These are phyloP conservation scores for Penicillium maclennaniae DNA, from an alignment of 495 filamentous ascomycete species.

Conservation along the genomic window DNA sequence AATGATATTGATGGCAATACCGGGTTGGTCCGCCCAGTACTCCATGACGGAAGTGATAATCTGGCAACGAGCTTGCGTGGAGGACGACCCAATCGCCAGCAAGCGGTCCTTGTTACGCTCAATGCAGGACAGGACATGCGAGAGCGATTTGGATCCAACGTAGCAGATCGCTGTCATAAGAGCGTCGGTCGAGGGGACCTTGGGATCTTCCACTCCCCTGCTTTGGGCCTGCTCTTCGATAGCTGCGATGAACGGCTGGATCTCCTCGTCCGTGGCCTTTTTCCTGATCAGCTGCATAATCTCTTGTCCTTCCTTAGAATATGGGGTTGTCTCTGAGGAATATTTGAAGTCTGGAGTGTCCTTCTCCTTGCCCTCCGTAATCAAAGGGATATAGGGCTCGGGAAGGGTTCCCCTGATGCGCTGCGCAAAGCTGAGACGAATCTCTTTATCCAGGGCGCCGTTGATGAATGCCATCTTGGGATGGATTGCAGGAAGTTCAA, in stretches of 20 bases:
- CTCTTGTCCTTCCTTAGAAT: conserved; percentile 72
- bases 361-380: conserved; percentile 83
- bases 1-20: conserved; percentile 86
- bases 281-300: conserved; percentile 73
- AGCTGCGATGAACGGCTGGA: conserved; percentile 67
- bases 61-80: conserved; percentile 70
- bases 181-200: conserved; percentile 81
- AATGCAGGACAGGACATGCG: conserved; percentile 91
- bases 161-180: conserved; percentile 90
- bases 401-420: conserved; percentile 93
- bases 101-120: conserved; percentile 93
- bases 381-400: conserved; percentile 75
- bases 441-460: conserved; percentile 93
- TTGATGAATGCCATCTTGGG: conserved; percentile 90
- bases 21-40: conserved; percentile 92
- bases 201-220: conserved; percentile 62
- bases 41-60: conserved; percentile 86
- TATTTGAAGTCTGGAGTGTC: conserved; percentile 96
- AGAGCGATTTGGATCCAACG: conserved; percentile 90
- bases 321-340: conserved; percentile 67
- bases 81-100: conserved; percentile 67
- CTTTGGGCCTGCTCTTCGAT: conserved; percentile 74
- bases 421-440: conserved; percentile 91
- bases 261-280: conserved; percentile 77
- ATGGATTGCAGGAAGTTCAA: conserved; percentile 69